These are phyloP conservation scores for Phytophthora kernoviae DNA, from an alignment of 352 stramenopile species.

Conservation along the genomic window DNA sequence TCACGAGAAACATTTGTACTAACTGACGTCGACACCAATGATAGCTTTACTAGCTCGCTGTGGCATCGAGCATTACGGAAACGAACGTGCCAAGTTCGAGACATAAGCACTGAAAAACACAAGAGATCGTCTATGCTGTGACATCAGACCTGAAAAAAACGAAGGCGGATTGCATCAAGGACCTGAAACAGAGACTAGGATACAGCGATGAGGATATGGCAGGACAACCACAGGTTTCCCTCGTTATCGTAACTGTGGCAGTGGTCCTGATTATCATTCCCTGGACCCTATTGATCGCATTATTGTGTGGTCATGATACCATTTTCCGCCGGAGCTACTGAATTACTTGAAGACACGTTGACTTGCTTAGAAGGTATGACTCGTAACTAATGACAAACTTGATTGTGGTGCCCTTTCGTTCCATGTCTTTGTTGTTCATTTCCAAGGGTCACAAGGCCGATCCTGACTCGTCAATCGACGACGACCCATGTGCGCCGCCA, in stretches of 20 bases:
- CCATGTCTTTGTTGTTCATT: constrained; percentile 6
- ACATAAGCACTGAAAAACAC: background rate
- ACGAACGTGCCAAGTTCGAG: background rate
- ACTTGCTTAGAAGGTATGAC: background rate
- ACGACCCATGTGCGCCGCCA: constrained; percentile 17
- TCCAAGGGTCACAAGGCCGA: constrained; percentile 16
- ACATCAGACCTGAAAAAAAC: constrained; percentile 9
- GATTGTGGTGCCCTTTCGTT: background rate
- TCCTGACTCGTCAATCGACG: constrained; percentile 24
- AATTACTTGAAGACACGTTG: background rate
- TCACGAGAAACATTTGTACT: too few relatives aligned
- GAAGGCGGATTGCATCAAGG: constrained; percentile 19
- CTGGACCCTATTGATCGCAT: constrained; percentile 5
- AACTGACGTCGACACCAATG: background rate
- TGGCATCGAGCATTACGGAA: background rate
- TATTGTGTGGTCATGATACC: background rate
- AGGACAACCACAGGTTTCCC: constrained; percentile 10
- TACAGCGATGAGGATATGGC: constrained; percentile 36
- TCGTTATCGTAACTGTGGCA: constrained; percentile 10
- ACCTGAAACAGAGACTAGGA: constrained; percentile 33
- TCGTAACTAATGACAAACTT: background rate
- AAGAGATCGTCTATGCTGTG: background rate
- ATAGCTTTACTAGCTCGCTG: background rate
- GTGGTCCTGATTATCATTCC: constrained; percentile 8
- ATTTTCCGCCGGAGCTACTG: background rate